Base-by-base conservation (phyloP, 2,329 filamentous ascomycete genomes). In the Chalaropsis ovoidea region DNA sequence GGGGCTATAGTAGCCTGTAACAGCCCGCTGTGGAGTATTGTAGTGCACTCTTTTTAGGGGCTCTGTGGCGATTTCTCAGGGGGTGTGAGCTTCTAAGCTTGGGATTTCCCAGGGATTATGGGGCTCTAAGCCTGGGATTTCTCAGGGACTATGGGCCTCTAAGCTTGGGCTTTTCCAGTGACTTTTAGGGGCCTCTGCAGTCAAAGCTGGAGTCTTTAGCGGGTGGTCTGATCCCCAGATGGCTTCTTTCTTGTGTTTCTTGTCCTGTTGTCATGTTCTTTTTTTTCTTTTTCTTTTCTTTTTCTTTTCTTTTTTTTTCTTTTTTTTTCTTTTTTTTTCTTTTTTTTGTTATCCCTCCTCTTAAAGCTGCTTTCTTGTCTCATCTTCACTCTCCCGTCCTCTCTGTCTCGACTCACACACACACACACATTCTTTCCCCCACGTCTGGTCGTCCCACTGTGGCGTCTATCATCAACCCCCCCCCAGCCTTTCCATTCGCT, bases 161-260 rank as follows among this genome's bases (percentile, higher is more conserved):
- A 31, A 19, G 52, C 52, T 31, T 56, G 52, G 7, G 27, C n/a
- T 7, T 15, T 31, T 31, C 11, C 15, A 31, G 11, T 3, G 52
- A 19, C 27, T 35, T 35, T 56, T 56, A 56, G 52, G 52, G 52
- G 52, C 52, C 52, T 56, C 52, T 43, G 4, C 52, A 56, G 27
- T 56, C 24, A 15, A 56, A 35, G 52, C 52, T 35, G 61, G 10
- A 49, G 17, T 7, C 27, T 56, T 56, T 27, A 56, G 41, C 61
- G 43, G 41, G 61, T 62, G 41, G 61, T 62, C 61, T 62, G 41
- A 45, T 62, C 61, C 61, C 61, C 43, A 31, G 54, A 24, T 24
- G 31, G 54, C n/a, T n/a, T n/a, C n/a, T n/a, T n/a, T n/a, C n/a
- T n/a, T n/a, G 27, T 35, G 6, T 8, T 24, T 35, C 24, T 60